Base-by-base conservation (phyloP, 495 filamentous ascomycete species). In the Symbiotaphrina buchneri region DNA sequence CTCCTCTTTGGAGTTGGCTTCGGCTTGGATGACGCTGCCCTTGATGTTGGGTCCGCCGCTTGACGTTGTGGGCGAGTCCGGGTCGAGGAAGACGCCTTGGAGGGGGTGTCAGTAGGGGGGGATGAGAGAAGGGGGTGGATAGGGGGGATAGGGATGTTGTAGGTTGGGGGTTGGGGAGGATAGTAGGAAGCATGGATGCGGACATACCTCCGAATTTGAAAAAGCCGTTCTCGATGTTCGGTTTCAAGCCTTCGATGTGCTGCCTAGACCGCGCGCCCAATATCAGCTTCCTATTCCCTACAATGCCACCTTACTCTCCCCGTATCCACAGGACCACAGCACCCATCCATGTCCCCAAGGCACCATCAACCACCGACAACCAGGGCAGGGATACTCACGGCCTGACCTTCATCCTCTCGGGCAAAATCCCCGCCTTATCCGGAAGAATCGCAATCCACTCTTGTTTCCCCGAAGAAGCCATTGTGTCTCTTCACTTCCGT, bases 381-480 rank as follows among this genome's bases (percentile, higher is more conserved):
- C n/a, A n/a, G n/a, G n/a, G n/a, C n/a, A n/a, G n/a, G n/a, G n/a
- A n/a, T 26, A 55, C 75, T 47, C 49, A 87, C 77, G 60, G 53
- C 30, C 84, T 61, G 29, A 81, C 68, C 42, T 72, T 64, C 22
- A 90, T 46, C 21, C 84, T 51, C 56, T 74, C 75, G 29, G 59
- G 54, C 41, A 73, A 47, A 10, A 52, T 60, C 3, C 65, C 73
- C 0, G 59, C 60, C 38, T 71, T 62, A 51, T 95, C 85, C 10
- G 82, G 84, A n/a, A 85, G 40, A 32, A 93, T 71, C 41, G 81
- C 73, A 7, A 95, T 62, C 70, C 74, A 95, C 51, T 95, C 83
- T 34, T 62, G 55, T 52, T 74, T 72, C 3, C n/a, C n/a, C n/a
- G n/a, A n/a, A n/a, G n/a, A n/a, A n/a, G n/a, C n/a, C n/a, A n/a